Evolutionary conservation across 768 basidiomycete species (phyloP), one percentile per base, ranked within the genome.

Genomic region (Solioccasus polychromus): DNA sequence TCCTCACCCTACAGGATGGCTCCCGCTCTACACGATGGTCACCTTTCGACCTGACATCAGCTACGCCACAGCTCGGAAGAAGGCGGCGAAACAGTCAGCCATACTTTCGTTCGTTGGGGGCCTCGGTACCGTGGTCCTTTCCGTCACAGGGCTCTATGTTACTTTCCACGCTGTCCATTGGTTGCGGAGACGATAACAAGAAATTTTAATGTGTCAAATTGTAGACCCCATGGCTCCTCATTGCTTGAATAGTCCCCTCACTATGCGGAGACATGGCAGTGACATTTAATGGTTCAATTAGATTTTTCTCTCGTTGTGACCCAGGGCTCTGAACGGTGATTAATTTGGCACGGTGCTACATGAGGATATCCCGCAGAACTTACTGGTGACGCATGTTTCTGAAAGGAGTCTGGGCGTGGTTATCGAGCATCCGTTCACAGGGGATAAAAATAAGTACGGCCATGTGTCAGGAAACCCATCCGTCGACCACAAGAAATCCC

Each of bases 21-120:
- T 93, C 41, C 88, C 92, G 46, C 75, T 95, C 39, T 99, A 99
- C 68, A 91, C 91, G 26, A 96, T 98, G 94, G 86, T 96, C 54
- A 97, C 95, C 35, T 99, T 99, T 72, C 80, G 95, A 32, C 91
- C 92, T 40, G 95, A 98, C 68, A 81, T 99, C 58, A 85, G 84
- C 63, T 99, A 99, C 62, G 82, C 83, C 45, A 82, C 81, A 39
- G 94, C 85, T 18, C 78, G 79, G 62, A 75, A 72, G 61, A 83
- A 82, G 66, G 85, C 85, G 45, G 72, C 67, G 49, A 70, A 74
- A 61, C 95, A 99, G 69, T 71, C 76, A n/a, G 65, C 62, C 24
- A 73, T 89, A 42, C 69, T 97, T 50, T 64, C 70, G 41, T 61
- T 66, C 39, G 59, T 74, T 12, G 77, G 74, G 19, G 76, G 77